Evolutionary conservation across 805 yeast species (phyloP).

Genomic region (Hemisphaericaspora nanyangensis): DNA sequence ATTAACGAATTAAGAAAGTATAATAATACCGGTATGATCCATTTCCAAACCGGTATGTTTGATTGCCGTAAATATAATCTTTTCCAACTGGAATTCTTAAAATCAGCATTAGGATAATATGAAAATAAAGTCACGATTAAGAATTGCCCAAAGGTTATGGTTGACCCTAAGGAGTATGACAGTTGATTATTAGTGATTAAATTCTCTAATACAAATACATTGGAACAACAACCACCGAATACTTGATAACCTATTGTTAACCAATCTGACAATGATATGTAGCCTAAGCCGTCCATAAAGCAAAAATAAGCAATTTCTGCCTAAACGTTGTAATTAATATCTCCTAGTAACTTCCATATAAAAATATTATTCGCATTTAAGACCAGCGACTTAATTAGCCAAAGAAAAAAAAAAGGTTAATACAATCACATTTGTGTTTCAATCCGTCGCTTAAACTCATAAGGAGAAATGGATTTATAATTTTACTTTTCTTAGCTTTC

Average conservation of each 20-base stretch:
- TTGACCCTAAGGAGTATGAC: slow-evolving; percentile 38
- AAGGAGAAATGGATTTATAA: too few species aligned
- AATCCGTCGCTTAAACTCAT: too few species aligned
- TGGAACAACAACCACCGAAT: slow-evolving; percentile 73
- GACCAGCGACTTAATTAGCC: too few species aligned
- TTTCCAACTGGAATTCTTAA: slow-evolving; percentile 11
- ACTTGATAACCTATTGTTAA: slow-evolving; percentile 27
- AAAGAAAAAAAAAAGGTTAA: too few species aligned
- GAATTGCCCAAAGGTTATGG: slow-evolving; percentile 60
- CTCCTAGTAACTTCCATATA: too few species aligned
- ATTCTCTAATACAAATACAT: slow-evolving; percentile 60
- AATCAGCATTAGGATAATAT: slow-evolving; percentile 31
- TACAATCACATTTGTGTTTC: too few species aligned
- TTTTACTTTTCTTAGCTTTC: too few species aligned
- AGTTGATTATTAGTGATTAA: slow-evolving; percentile 27
- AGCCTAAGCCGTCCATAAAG: not conserved
- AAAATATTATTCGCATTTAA: too few species aligned
- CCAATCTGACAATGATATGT: slow-evolving; percentile 5
- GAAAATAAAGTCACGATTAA: slow-evolving; percentile 47
- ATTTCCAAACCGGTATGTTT: slow-evolving; percentile 39
- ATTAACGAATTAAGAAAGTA: slow-evolving; percentile 50
- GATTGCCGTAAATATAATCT: slow-evolving; percentile 28
- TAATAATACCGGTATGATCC: slow-evolving; percentile 45
- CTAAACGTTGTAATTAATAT: too few species aligned
- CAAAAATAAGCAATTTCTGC: too few species aligned